Percentiles rank a stretch among this genome's conserved stretches.
Conservation (phyloP, 306 rosid species). For the Crotalaria pallida region DNA sequence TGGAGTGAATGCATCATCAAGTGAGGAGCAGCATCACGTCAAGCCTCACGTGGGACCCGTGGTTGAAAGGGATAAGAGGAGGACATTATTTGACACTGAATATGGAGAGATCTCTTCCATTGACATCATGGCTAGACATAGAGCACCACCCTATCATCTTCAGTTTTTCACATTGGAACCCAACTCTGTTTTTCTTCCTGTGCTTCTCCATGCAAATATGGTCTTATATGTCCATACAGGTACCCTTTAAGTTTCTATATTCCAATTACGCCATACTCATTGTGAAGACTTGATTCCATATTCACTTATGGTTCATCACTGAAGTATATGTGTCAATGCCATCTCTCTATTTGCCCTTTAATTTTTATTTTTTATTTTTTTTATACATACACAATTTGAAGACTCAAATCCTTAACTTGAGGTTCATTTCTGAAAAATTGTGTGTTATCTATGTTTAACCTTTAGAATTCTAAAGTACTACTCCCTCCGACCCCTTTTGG, state of each 20-base stretch:
- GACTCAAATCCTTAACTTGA: too few species aligned
- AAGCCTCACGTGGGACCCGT: constrained; percentile 25
- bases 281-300: not conserved
- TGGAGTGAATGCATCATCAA: constrained; percentile 28
- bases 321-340: not conserved
- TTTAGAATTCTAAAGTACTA: too few species aligned
- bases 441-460: too few species aligned
- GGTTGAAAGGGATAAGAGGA: constrained; percentile 50
- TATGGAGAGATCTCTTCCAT: constrained; percentile 57
- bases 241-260: not conserved
- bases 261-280: not conserved
- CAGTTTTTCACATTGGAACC: constrained; percentile 82
- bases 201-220: constrained; percentile 74
- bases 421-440: too few species aligned
- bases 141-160: constrained; percentile 55
- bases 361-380: not conserved
- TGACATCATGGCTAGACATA: constrained; percentile 36
- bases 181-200: constrained; percentile 81
- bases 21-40: constrained; percentile 17
- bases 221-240: constrained; percentile 74
- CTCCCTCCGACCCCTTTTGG: too few species aligned
- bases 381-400: not conserved
- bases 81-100: constrained; percentile 38
- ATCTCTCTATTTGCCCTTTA: not conserved
- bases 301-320: too few species aligned